phyloP scores from a whole-genome alignment of 495 filamentous ascomycete species.

The Pyronema domesticum region DNA sequence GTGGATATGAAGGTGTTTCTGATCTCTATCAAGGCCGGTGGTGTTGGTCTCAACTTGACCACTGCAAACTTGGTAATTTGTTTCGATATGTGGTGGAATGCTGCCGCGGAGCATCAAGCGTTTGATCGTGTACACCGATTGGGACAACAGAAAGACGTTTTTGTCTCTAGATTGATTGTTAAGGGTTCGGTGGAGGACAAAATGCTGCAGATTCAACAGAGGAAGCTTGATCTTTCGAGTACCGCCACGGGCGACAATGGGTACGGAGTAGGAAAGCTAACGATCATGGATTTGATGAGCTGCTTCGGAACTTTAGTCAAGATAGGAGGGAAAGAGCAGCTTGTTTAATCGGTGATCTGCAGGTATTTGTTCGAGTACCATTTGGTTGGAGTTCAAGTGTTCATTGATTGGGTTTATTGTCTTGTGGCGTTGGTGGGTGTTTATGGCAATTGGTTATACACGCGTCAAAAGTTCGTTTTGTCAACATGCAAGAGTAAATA shows the following conservation, averaged over 20 bases:
- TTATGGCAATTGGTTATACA: too few relatives aligned
- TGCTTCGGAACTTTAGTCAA: constrained; percentile 8
- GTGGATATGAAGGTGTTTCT: constrained; percentile 29
- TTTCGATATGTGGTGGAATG: constrained; percentile 46
- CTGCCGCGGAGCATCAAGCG: constrained; percentile 28
- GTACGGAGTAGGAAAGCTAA: constrained; percentile 8
- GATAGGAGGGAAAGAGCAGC: neutral
- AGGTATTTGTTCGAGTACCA: too few relatives aligned
- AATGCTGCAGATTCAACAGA: constrained; percentile 8
- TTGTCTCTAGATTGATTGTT: constrained; percentile 10
- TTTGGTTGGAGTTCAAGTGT: too few relatives aligned
- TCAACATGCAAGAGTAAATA: too few relatives aligned
- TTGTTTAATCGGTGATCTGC: neutral
- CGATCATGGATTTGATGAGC: constrained; percentile 7
- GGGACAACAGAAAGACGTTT: constrained; percentile 17
- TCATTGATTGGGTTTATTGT: too few relatives aligned
- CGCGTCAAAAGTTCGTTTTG: too few relatives aligned
- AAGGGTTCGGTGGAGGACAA: constrained; percentile 14
- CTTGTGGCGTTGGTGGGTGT: too few relatives aligned
- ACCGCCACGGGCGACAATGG: constrained; percentile 12
- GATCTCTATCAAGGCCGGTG: constrained; percentile 31
- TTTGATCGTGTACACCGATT: constrained; percentile 17
- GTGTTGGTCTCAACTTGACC: constrained; percentile 35
- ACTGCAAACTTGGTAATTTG: constrained; percentile 40
- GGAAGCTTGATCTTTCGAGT: constrained; percentile 7